Percentiles rank a stretch among this genome's conserved stretches.
phyloP scores from a whole-genome alignment of 2,329 filamentous ascomycete species.

The Ophiostoma novo-ulmi region DNA sequence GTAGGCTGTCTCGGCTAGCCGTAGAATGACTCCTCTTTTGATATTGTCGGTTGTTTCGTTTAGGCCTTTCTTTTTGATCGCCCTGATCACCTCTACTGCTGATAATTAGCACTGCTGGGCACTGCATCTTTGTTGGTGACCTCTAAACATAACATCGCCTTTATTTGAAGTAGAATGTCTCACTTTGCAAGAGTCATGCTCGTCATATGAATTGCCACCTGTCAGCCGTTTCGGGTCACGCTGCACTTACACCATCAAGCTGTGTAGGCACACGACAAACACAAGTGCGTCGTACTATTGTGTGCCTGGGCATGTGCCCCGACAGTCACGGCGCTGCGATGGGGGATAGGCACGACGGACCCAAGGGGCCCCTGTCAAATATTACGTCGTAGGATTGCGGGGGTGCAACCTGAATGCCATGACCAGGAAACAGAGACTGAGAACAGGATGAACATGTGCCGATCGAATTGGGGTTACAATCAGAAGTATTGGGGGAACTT shows the following conservation, averaged over 20 bases:
- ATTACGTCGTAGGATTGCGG: background rate
- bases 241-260: background rate
- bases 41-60: no score
- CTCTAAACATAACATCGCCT: no score
- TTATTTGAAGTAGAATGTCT: background rate
- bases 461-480: background rate
- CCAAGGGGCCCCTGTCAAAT: background rate
- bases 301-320: background rate
- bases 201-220: background rate
- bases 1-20: background rate
- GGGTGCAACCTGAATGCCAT: background rate
- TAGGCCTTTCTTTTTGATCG: background rate
- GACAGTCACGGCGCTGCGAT: background rate
- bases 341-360: no score
- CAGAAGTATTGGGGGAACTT: background rate
- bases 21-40: background rate
- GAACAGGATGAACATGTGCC: conserved; percentile 1
- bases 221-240: background rate
- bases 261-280: no score
- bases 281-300: background rate
- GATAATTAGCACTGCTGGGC: no score
- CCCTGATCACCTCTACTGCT: background rate
- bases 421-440: background rate
- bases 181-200: background rate
- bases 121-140: no score